Evolutionary conservation across 2,329 filamentous ascomycete genomes (phyloP).

Genomic region (Graphium sp.): DNA sequence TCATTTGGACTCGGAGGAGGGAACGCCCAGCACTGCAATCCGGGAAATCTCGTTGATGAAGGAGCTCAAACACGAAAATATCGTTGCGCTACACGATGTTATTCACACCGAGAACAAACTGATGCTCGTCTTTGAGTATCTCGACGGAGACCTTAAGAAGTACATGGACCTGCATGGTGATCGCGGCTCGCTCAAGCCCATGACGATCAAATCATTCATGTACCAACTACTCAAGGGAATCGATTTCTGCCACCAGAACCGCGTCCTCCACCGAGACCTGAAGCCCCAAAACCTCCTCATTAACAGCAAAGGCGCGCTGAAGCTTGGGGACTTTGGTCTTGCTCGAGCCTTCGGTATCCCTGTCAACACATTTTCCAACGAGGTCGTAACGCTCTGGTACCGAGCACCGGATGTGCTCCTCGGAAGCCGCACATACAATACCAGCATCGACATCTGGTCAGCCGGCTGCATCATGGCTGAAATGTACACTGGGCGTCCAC

Average conservation of each 20-base stretch:
- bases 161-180: slow-evolving; percentile 96
- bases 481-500: slow-evolving; percentile 90
- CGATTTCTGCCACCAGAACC: slow-evolving; percentile 94
- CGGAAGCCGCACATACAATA: slow-evolving; percentile 92
- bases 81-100: slow-evolving; percentile 92
- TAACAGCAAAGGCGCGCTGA: slow-evolving; percentile 77
- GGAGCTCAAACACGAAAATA: slow-evolving; percentile 97
- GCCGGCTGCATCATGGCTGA: slow-evolving; percentile 99
- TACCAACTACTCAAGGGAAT: slow-evolving; percentile 91
- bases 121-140: slow-evolving; percentile 98
- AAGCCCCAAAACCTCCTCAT: slow-evolving; percentile 96
- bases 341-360: slow-evolving; percentile 92
- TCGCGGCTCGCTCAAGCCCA: slow-evolving; percentile 71
- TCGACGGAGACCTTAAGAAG: slow-evolving; percentile 96
- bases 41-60: slow-evolving; percentile 99
- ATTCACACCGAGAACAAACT: slow-evolving; percentile 99
- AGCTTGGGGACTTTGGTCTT: slow-evolving; percentile 87
- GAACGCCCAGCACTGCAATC: slow-evolving; percentile 91
- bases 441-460: slow-evolving; percentile 99
- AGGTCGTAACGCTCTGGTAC: slow-evolving; percentile 96
- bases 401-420: slow-evolving; percentile 89
- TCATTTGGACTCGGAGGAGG: slow-evolving; percentile 95
- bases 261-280: slow-evolving; percentile 85
- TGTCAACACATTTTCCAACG: slow-evolving; percentile 95
- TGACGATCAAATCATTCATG: slow-evolving; percentile 98